Percentiles rank a stretch among this genome's conserved stretches.
Evolutionary conservation across 2,329 filamentous ascomycete genomes (phyloP).

Genomic region (Pestalotiopsis sp.): DNA sequence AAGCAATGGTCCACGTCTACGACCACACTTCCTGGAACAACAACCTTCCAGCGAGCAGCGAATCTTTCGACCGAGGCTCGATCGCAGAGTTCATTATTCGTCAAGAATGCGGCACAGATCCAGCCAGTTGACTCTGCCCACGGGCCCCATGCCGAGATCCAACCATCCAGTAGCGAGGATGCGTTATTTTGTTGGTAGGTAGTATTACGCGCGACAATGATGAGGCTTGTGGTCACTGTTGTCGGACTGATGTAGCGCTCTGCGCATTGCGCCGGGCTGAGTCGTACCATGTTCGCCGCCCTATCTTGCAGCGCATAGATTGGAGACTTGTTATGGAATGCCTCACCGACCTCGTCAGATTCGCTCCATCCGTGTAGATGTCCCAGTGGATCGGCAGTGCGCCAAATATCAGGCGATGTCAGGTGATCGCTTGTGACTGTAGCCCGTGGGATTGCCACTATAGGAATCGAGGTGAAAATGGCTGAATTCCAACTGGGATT

Average conservation of each 20-base stretch:
- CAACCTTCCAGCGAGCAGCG: background rate
- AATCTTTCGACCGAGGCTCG: background rate
- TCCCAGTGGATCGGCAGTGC: background rate
- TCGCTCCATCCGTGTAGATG: background rate
- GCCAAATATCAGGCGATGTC: background rate
- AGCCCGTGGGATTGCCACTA: conserved; percentile 7
- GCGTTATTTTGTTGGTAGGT: conserved; percentile 3
- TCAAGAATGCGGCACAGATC: conserved; percentile 5
- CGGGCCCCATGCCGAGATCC: conserved; percentile 2
- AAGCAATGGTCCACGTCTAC: conserved; percentile 9
- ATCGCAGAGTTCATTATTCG: background rate
- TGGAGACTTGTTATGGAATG: background rate
- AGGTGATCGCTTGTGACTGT: conserved; percentile 5
- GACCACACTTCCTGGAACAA: background rate
- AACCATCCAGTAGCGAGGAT: conserved; percentile 9
- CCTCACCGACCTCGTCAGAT: background rate
- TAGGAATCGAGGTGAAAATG: conserved; percentile 9
- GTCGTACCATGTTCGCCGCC: background rate
- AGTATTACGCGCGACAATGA: conserved; percentile 11
- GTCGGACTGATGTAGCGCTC: conserved; percentile 4
- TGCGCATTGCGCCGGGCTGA: background rate
- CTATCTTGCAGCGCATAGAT: background rate
- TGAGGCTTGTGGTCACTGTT: background rate
- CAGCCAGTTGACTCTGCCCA: background rate
- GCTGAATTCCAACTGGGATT: conserved; percentile 10